Evolutionary conservation across 345 rosid species (phyloP), one percentile per base, ranked within the genome.

Genomic region (Camelina laxa): DNA sequence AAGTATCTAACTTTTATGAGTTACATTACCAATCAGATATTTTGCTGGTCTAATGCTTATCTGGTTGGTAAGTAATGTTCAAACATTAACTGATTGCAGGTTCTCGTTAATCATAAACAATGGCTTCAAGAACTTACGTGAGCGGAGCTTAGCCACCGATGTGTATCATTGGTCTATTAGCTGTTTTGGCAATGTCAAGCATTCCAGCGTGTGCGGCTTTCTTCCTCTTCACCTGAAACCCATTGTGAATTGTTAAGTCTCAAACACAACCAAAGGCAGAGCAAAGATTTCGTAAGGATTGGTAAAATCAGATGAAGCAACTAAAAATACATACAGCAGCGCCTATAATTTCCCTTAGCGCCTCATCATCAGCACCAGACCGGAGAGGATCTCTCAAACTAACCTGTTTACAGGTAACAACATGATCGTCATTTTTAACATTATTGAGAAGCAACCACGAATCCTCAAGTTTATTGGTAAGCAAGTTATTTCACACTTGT

Each of bases 301-400:
- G 22, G n/a, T 68, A 50, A 54, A 44, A 53, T 16, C 45, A 9
- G 67, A 65, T 47, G 54, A 65, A 58, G 51, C 44, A 41, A 50
- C 50, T 70, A 15, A 27, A 27, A 49, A 30, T 59, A 68, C 89
- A 51, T 90, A 95, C 99, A 77, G 97, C 98, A 75, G 92, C 87
- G 41, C 92, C 89, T 75, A 95, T 92, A 69, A 95, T 92, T 76
- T 85, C 91, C 78, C 88, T 83, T 22, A 95, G 90, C 24, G 78
- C 85, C 11, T 84, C 78, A 30, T 90, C 97, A 49, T 84, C 84
- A 69, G 86, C 96, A 72, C 95, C 92, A 39, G 75, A 58, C 50
- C 96, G 96, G 63, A 92, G 87, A 21, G 99, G 97, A 80, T 92
- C 97, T 79, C 99, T 90, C 72, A 92, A 80, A 84, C 97, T 89